Conservation (phyloP, 164 flowering plant genomes). For the Umbellularia californica region DNA sequence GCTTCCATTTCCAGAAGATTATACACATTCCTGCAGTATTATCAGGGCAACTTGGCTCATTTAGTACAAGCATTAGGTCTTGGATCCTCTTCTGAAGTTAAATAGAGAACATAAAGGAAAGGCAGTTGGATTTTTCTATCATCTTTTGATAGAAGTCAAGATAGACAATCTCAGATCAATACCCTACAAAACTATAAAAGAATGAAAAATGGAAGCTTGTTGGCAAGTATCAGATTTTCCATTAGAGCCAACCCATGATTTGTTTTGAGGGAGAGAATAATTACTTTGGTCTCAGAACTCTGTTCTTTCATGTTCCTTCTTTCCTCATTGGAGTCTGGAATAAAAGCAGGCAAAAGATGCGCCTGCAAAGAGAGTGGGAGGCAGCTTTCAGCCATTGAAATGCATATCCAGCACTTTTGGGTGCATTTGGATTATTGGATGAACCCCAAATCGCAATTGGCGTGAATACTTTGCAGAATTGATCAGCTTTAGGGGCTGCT, state of each 20-base stretch:
- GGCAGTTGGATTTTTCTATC: background rate
- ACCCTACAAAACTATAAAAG: conserved; percentile 3
- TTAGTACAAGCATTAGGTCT: background rate
- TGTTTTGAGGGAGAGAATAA: background rate
- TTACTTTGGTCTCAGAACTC: background rate
- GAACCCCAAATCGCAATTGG: background rate
- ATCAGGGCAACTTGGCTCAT: background rate
- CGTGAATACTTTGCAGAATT: background rate
- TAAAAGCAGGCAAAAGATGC: background rate
- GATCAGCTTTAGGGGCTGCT: background rate
- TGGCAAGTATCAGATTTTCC: conserved; percentile 1
- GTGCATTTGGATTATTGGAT: background rate
- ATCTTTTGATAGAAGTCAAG: background rate
- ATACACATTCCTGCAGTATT: background rate
- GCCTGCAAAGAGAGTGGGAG: background rate
- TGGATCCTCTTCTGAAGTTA: background rate
- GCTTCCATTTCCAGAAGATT: background rate
- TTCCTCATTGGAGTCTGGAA: background rate
- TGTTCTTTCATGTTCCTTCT: background rate
- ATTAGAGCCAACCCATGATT: background rate
- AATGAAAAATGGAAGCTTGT: background rate
- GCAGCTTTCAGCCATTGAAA: background rate
- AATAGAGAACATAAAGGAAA: background rate
- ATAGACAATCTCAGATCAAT: background rate
- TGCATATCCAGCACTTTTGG: background rate